Conservation (phyloP, 352 stramenopile genomes). For the Globisporangium orthogonon region DNA sequence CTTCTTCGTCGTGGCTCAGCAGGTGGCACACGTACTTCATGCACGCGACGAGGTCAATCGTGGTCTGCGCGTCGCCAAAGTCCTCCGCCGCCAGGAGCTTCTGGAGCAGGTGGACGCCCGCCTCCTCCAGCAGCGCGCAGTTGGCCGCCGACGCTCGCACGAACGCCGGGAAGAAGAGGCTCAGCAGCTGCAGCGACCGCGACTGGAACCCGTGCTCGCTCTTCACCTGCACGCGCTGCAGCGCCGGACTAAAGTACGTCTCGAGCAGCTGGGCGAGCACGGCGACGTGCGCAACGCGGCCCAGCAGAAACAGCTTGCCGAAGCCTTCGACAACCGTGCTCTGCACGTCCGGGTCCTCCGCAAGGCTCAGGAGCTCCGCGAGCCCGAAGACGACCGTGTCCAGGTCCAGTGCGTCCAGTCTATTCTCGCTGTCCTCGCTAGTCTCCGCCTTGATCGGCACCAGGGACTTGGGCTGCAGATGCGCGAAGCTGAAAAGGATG, state of each 20-base stretch:
- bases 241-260: conserved; percentile 59
- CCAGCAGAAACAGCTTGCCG: conserved; percentile 66
- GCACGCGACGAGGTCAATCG: conserved; percentile 40
- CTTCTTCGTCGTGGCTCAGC: conserved; percentile 22
- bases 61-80: conserved; percentile 25
- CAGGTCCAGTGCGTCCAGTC: conserved; percentile 35
- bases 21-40: conserved; percentile 61
- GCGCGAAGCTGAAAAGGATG: conserved; percentile 56
- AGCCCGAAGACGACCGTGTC: conserved; percentile 57
- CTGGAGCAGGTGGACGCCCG: conserved; percentile 51
- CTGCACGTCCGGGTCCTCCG: conserved; percentile 66
- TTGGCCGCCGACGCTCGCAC: conserved; percentile 42
- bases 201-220: conserved; percentile 58
- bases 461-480: conserved; percentile 48
- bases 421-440: conserved; percentile 10
- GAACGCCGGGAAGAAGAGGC: conserved; percentile 72
- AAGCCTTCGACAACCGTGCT: conserved; percentile 75
- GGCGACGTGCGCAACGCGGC: conserved; percentile 53
- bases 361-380: conserved; percentile 30
- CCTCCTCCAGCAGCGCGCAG: conserved; percentile 60
- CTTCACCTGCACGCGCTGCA: conserved; percentile 45
- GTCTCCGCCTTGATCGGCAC: conserved; percentile 22
- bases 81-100: conserved; percentile 50
- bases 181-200: conserved; percentile 58
- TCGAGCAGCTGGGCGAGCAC: conserved; percentile 64